phyloP scores from a whole-genome alignment of 768 basidiomycete genomes.

The Amanita pallidorosea region DNA sequence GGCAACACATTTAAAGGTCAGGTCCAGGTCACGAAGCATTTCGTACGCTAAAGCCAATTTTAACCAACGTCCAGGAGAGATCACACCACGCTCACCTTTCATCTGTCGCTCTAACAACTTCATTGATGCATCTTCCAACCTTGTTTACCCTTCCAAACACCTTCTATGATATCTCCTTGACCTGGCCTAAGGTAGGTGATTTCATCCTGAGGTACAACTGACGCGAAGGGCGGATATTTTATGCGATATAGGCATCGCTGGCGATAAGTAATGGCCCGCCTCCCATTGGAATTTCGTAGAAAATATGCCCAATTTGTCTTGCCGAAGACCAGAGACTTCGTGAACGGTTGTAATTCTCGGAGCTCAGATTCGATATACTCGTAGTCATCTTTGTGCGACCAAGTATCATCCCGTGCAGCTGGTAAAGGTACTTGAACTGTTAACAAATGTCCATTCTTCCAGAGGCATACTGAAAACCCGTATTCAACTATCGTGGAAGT shows the following conservation, averaged over 20 bases:
- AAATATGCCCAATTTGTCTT: conserved; percentile 27
- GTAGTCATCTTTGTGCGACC: not conserved
- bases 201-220: conserved; percentile 26
- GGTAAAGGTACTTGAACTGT: conserved; percentile 1
- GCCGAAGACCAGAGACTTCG: conserved; percentile 13
- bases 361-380: not conserved
- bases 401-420: not conserved
- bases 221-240: conserved; percentile 23
- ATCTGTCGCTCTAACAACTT: conserved; percentile 15
- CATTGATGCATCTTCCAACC: conserved; percentile 8
- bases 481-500: no score
- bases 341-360: not conserved
- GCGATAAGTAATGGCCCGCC: conserved; percentile 17
- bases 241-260: conserved; percentile 14
- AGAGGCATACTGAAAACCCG: not conserved
- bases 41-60: conserved; percentile 12
- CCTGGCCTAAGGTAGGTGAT: conserved; percentile 23
- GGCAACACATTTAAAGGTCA: conserved; percentile 24
- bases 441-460: conserved; percentile 1
- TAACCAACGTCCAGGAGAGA: not conserved
- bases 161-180: conserved; percentile 17
- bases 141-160: conserved; percentile 26
- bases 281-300: conserved; percentile 15
- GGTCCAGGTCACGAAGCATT: conserved; percentile 19
- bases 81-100: conserved; percentile 4